A percentile compares a stretch with the other conserved stretches of the same genome.
phyloP scores from a whole-genome alignment of 2,329 filamentous ascomycete genomes.

The Aspergillus calidoustus region DNA sequence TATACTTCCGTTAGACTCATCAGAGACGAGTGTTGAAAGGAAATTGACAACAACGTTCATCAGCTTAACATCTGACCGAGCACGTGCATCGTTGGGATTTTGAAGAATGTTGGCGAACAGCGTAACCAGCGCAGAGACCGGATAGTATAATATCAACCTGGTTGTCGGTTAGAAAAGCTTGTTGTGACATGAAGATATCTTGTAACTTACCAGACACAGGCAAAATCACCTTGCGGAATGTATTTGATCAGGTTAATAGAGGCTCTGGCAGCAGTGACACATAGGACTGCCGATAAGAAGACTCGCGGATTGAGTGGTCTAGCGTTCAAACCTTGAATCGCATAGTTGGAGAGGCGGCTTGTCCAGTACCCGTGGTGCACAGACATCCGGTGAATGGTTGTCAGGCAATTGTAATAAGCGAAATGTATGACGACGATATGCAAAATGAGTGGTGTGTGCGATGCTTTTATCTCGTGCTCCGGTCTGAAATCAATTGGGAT shows the following conservation, averaged over 20 bases:
- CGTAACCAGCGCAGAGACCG: slow-evolving; percentile 91
- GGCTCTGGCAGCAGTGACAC: slow-evolving; percentile 87
- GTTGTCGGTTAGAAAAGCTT: slow-evolving; percentile 18
- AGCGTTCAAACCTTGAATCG: slow-evolving; percentile 90
- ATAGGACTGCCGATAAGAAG: slow-evolving; percentile 90
- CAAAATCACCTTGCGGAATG: slow-evolving; percentile 91
- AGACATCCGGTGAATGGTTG: slow-evolving; percentile 97
- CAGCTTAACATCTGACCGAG: slow-evolving; percentile 83
- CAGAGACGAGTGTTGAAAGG: slow-evolving; percentile 82
- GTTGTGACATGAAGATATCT: background rate
- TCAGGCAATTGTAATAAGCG: slow-evolving; percentile 96
- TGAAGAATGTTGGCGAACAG: slow-evolving; percentile 96
- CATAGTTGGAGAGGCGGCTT: slow-evolving; percentile 89
- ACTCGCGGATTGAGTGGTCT: slow-evolving; percentile 89
- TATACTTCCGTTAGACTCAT: slow-evolving; percentile 87
- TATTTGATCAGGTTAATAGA: slow-evolving; percentile 95
- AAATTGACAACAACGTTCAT: slow-evolving; percentile 96
- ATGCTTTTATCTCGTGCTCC: slow-evolving; percentile 92
- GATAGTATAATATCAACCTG: slow-evolving; percentile 92
- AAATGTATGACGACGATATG: slow-evolving; percentile 95
- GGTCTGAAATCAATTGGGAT: slow-evolving; percentile 97
- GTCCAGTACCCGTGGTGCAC: slow-evolving; percentile 99
- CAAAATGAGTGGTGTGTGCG: slow-evolving; percentile 89
- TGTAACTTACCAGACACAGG: slow-evolving; percentile 82
- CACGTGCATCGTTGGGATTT: slow-evolving; percentile 87